Evolutionary conservation across 2,329 filamentous ascomycete genomes (phyloP).

Genomic region (Cryphonectria japonica): DNA sequence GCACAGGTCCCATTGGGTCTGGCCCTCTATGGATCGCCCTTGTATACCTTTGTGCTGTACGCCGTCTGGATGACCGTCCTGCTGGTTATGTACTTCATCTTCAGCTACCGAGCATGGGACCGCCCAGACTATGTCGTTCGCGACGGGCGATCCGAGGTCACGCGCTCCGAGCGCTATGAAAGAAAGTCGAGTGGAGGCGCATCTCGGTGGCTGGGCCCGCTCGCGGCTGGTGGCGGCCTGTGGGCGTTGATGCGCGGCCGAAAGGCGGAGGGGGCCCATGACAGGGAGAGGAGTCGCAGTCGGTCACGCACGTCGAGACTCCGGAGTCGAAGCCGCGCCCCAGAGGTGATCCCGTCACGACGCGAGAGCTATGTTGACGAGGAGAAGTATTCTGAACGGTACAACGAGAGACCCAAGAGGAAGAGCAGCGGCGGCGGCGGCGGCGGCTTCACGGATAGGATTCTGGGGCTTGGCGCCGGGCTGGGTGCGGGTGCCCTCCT

Average conservation of each 20-base stretch:
- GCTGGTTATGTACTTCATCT: conserved; percentile 75
- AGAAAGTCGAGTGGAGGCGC: conserved; percentile 40
- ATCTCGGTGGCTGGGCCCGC: conserved; percentile 54
- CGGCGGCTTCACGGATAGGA: conserved; percentile 62
- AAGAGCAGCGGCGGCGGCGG: conserved; percentile 53
- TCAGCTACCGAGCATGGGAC: conserved; percentile 71
- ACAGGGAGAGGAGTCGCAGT: conserved; percentile 47
- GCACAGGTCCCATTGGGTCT: conserved; percentile 87
- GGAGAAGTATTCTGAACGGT: conserved; percentile 73
- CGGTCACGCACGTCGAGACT: conserved; percentile 41
- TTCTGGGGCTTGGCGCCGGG: conserved; percentile 64
- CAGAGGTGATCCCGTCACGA: conserved; percentile 58
- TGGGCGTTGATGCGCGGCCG: conserved; percentile 51
- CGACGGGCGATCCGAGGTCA: conserved; percentile 60
- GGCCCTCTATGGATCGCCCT: conserved; percentile 89
- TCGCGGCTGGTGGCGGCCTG: conserved; percentile 56
- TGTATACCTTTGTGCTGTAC: conserved; percentile 83
- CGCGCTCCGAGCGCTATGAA: conserved; percentile 45
- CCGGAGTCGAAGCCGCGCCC: conserved; percentile 43
- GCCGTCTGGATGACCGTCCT: conserved; percentile 76
- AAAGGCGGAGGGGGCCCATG: conserved; percentile 44
- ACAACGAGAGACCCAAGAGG: conserved; percentile 52
- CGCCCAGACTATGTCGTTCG: conserved; percentile 58
- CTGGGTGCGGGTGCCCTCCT: conserved; percentile 66
- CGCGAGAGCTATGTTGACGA: conserved; percentile 65